Evolutionary conservation across 306 rosid species (phyloP), one percentile per base, ranked within the genome.

Genomic region (Dicorynia guianensis): DNA sequence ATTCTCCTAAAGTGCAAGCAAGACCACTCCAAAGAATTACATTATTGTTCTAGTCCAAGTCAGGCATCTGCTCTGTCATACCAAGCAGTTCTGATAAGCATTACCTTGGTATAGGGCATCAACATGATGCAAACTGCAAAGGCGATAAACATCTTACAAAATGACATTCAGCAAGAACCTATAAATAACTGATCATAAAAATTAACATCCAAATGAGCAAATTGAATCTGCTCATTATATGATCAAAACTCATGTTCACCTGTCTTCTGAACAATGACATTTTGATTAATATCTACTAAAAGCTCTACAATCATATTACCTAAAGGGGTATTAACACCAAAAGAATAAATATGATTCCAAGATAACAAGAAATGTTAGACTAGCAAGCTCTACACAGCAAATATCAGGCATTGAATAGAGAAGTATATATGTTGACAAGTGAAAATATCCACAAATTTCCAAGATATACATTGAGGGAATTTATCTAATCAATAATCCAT

Each of bases 371-470:
- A 47, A 40, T 5, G 25, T 40, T 63, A 39, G 25, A 61, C 8
- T 36, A 61, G 38, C 7, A n/a, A 6, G 9, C 33, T 62, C 49
- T 62, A 34, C 13, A 4, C 15, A 39, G 33, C 20, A 60, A 58
- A 58, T 34, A 38, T 33, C 11, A 20, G 74, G 47, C 62, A 68
- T 44, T 33, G 30, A 64, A 71, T 68, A 36, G 47, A 14, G 14
- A 66, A 47, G 13, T 39, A 49, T 47, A 30, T 20, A 53, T 42
- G 40, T n/a, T 47, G 54, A 35, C 34, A 62, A 54, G 62, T 18
- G 52, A 74, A 75, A 48, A 17, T 25, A 68, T 69, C 11, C 44
- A 15, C 3, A 39, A 43, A 47, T 72, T 59, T 72, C 55, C 5
- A 60, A 12, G 58, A 35, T n/a, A 74, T 2, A 19, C 12, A 10